Percentiles rank a stretch among this genome's conserved stretches.
Evolutionary conservation across 2,329 filamentous ascomycete species (phyloP).

Genomic region (Microcyclosporella mali): DNA sequence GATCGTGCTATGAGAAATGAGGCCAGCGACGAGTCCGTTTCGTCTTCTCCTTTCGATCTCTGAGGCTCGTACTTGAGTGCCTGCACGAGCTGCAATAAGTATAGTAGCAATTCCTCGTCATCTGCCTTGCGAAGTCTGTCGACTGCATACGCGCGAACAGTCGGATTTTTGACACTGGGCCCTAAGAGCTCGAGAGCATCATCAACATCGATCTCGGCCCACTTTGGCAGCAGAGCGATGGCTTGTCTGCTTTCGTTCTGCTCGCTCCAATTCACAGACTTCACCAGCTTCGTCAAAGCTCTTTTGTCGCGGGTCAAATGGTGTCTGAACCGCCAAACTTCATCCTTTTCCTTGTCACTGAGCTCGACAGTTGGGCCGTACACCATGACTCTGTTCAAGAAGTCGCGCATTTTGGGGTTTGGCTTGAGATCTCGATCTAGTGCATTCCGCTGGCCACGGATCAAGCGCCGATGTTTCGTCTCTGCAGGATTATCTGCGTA

Average conservation of each 20-base stretch:
- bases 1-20: constrained; percentile 84
- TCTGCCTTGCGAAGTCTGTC: constrained; percentile 85
- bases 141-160: constrained; percentile 88
- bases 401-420: constrained; percentile 90
- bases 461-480: constrained; percentile 84
- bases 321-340: constrained; percentile 96
- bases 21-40: constrained; percentile 75
- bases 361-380: constrained; percentile 89
- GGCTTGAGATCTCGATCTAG: constrained; percentile 93
- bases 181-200: constrained; percentile 91
- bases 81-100: constrained; percentile 89
- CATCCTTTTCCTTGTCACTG: constrained; percentile 84
- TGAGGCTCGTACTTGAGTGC: constrained; percentile 87
- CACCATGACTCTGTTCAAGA: constrained; percentile 81
- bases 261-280: constrained; percentile 93
- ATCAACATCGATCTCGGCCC: constrained; percentile 95
- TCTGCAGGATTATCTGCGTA: constrained; percentile 89
- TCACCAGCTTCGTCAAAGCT: constrained; percentile 91
- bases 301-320: constrained; percentile 84
- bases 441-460: constrained; percentile 85
- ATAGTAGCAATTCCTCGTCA: constrained; percentile 83
- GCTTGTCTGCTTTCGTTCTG: constrained; percentile 79
- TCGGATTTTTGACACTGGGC: constrained; percentile 80
- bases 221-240: constrained; percentile 80
- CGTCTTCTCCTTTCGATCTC: constrained; percentile 32